Evolutionary conservation across 495 filamentous ascomycete species (phyloP), one percentile per base, ranked within the genome.

Genomic region (Penicillium turbatum): DNA sequence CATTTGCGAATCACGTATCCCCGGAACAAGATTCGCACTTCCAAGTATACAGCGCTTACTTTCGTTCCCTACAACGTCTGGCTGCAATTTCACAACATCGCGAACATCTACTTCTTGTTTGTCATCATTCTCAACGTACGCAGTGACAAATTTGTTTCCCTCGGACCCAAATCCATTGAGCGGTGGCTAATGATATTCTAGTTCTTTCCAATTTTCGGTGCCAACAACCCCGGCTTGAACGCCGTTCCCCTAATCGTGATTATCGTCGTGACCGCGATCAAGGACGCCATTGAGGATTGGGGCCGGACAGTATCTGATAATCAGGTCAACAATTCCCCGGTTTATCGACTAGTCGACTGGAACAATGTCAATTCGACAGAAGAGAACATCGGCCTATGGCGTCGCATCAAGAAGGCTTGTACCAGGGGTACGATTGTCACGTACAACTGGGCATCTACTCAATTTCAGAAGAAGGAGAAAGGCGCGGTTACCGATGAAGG

Each of bases 211-310:
- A 96, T 97, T 51, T 99, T 99, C 65, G 95, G 95, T 57, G 91
- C 86, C 54, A 80, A 85, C 26, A 95, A 96, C 67, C 91, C 95
- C 19, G 95, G 86, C 26, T 74, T 99, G 27, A 92, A 91, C 68
- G 84, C 92, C 6, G 88, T 92, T 27, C 95, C 95, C 42, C 71
- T 99, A 63, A 96, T 97, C 62, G 84, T 97, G 60, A 99, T 99
- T 70, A 74, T 99, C n/a, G 74, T 84, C 56, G 79, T 97, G 42
- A 99, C 95, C 8, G 84, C 88, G 5, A 74, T 96, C 61, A 99
- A 97, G 72, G 95, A 99, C 65, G 93, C 86, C n/a, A 88, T 97
- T 56, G 95, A 99, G 72, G 95, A 99, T 76, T 97, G 90, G 78
- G 83, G 95, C 53, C 81, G 95, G 69, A 97, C 91, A 2, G 79